phyloP scores from a whole-genome alignment of 2,329 filamentous ascomycete genomes.

The Microascus cirrosus region DNA sequence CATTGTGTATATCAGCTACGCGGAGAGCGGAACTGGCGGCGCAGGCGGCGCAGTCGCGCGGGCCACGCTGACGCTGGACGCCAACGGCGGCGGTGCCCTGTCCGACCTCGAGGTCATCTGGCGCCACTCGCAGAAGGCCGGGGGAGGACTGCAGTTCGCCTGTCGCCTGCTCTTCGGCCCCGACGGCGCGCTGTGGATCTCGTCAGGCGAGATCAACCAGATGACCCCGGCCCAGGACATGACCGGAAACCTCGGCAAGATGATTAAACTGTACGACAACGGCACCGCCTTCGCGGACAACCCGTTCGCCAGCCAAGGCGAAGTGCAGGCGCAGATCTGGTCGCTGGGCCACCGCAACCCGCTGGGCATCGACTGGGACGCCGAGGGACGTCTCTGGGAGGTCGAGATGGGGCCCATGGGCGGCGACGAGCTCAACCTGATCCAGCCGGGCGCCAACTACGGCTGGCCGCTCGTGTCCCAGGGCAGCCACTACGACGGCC shows the following conservation, averaged over 20 bases:
- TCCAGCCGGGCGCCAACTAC: constrained; percentile 20
- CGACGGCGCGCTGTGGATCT: constrained; percentile 18
- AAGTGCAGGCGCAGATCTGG: constrained; percentile 17
- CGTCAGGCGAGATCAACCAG: constrained; percentile 20
- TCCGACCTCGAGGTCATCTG: constrained; percentile 18
- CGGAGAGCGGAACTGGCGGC: constrained; percentile 14
- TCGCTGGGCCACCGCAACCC: constrained; percentile 20
- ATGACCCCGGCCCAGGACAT: constrained; percentile 18
- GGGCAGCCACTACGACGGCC: constrained; percentile 19
- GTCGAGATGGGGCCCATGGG: constrained; percentile 22
- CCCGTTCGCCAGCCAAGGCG: constrained; percentile 18
- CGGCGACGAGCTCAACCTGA: constrained; percentile 23
- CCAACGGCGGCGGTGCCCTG: constrained; percentile 17
- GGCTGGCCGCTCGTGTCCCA: constrained; percentile 21
- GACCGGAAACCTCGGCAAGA: constrained; percentile 21
- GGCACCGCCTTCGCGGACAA: constrained; percentile 18
- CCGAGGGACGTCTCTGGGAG: constrained; percentile 21
- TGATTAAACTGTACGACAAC: constrained; percentile 20
- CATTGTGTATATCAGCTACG: constrained; percentile 20
- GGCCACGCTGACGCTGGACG: constrained; percentile 17
- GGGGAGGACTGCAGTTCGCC: constrained; percentile 17
- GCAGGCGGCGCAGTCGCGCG: constrained; percentile 18
- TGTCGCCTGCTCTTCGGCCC: constrained; percentile 18
- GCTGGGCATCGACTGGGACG: constrained; percentile 21
- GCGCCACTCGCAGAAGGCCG: constrained; percentile 17